These are phyloP conservation scores for Monosporozyma aerobia DNA, from an alignment of 805 yeast species.

Conservation along the genomic window DNA sequence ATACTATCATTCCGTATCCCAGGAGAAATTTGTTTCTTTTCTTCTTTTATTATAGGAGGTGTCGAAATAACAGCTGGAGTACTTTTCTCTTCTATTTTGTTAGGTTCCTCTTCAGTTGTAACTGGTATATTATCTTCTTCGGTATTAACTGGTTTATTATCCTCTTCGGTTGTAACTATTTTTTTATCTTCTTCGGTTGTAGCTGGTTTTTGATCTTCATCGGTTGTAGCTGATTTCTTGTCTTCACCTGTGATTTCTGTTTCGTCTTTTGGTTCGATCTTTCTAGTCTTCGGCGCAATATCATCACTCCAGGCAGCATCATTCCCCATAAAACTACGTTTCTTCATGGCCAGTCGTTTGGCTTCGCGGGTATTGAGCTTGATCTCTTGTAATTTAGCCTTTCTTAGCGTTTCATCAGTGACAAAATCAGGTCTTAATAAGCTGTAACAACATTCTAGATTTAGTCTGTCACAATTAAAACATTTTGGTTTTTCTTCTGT, in stretches of 20 bases:
- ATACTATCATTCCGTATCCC: not conserved
- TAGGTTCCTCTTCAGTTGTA: not conserved
- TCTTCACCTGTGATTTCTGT: not conserved
- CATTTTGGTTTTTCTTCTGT: slow-evolving; percentile 58
- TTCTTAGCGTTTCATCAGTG: slow-evolving; percentile 34
- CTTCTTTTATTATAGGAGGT: not conserved
- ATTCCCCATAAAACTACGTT: slow-evolving; percentile 9
- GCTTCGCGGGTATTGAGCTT: slow-evolving; percentile 37
- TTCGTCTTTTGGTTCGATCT: not conserved
- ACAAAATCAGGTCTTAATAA: slow-evolving; percentile 46
- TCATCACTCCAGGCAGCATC: not conserved
- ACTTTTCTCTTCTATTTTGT: too few species aligned
- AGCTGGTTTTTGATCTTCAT: too few species aligned
- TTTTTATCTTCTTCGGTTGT: too few species aligned
- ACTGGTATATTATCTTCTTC: not conserved
- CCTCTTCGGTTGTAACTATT: too few species aligned
- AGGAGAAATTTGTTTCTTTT: not conserved
- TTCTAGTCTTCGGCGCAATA: not conserved
- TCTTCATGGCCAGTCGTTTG: slow-evolving; percentile 31
- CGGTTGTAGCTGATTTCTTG: not conserved
- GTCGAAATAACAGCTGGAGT: too few species aligned
- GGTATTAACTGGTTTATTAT: not conserved
- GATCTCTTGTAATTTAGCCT: slow-evolving; percentile 41
- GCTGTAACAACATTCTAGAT: slow-evolving; percentile 49
- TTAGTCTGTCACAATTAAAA: slow-evolving; percentile 46